Evolutionary conservation across 805 yeast species (phyloP), one percentile per base, ranked within the genome.

Genomic region (Lachancea thermotolerans): DNA sequence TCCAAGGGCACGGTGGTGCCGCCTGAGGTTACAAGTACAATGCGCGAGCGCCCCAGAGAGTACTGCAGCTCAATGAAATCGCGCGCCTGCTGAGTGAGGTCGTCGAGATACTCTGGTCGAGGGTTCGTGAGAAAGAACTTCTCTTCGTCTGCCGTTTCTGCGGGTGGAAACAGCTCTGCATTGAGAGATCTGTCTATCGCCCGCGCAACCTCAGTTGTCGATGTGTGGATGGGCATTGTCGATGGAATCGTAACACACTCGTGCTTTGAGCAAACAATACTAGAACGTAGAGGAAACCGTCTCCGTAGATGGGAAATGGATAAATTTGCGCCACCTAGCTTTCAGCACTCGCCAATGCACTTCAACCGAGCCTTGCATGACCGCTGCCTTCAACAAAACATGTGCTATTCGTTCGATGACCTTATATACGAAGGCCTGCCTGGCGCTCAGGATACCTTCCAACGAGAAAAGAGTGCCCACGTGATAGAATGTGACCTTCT

Each of bases 1-100:
- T 93, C 99, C 52, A 93, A 70, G 0, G 99, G 99, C 0, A 93
- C 99, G 0, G 97, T 91, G 0, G 99, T 93, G 17, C 99, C 99
- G 18, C 99, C 99, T 8, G 91, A 81, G 0, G 99, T 93, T 2
- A 91, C 95, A 37, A 91, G 68, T 0, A 80, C 98, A 11, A 91
- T 76, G 39, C 73, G 77, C 43, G 73, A 70, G 3, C 69, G 66
- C 3, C 72, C 58, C 32, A 60, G 53, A 2, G 53, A 46, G 11
- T 62, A 51, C 57, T 88, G 95, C 47, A 56, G 66, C 17, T 73
- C 63, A 37, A 90, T 74, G 61, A 91, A 91, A 1, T 73, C 73
- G 9, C 67, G 60, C 8, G 85, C 79, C 49, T 81, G 79, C 6
- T 57, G 51, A 36, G 78, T 73, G 25, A 91, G 67, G 40, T 79